phyloP scores from a whole-genome alignment of 139 green algal genomes.

The Desmodesmus armatus region DNA sequence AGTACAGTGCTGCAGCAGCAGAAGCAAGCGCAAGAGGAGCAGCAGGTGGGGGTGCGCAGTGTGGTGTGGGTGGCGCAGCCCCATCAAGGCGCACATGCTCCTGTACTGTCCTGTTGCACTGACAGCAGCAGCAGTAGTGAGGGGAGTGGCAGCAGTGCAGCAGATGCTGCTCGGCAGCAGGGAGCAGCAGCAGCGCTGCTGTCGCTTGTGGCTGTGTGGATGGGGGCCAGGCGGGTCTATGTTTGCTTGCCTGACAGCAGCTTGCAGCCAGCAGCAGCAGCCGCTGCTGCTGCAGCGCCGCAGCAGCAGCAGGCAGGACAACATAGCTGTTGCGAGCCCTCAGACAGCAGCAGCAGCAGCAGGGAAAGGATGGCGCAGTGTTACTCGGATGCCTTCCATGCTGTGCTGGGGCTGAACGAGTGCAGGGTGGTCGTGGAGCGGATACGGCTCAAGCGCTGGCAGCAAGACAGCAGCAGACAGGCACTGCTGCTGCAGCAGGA shows the following conservation, averaged over 20 bases:
- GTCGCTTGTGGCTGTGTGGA: background rate
- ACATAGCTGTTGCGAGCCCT: background rate
- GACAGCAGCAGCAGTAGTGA: background rate
- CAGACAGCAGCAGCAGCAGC: background rate
- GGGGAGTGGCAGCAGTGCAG: slow-evolving; percentile 9
- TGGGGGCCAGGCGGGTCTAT: background rate
- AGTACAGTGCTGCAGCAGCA: background rate
- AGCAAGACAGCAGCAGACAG: no score
- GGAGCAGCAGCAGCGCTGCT: slow-evolving; percentile 6
- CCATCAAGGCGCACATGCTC: no score
- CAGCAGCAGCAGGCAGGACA: slow-evolving; percentile 6
- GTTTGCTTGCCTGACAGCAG: background rate
- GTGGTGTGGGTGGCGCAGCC: background rate
- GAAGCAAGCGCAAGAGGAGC: background rate
- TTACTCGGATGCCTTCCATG: background rate
- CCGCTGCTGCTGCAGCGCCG: background rate
- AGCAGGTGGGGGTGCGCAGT: background rate
- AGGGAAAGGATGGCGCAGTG: background rate
- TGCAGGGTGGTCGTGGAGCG: slow-evolving; percentile 10
- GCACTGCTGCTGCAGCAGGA: no score
- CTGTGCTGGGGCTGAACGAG: slow-evolving; percentile 11
- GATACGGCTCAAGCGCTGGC: background rate
- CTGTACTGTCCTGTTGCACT: no score
- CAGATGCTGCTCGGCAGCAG: background rate
- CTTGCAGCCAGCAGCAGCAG: background rate